phyloP scores from a whole-genome alignment of 2,329 filamentous ascomycete species.

The Hymenoscyphus albidus region DNA sequence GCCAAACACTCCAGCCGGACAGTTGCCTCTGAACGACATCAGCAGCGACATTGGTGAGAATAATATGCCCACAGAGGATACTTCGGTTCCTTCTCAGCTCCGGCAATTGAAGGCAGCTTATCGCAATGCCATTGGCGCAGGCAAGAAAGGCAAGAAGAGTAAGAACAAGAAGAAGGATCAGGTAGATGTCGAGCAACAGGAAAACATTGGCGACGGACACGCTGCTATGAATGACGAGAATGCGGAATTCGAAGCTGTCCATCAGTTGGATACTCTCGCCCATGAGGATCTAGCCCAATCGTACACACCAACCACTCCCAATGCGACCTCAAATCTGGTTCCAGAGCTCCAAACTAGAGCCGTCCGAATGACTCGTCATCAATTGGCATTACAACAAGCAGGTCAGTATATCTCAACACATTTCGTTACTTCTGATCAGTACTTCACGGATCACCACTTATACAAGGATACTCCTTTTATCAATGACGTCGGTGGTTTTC shows the following conservation, averaged over 20 bases:
- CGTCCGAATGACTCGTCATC: conserved; percentile 27
- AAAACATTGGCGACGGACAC: conserved; percentile 9
- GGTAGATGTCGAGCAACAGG: conserved; percentile 13
- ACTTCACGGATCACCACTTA: conserved; percentile 3
- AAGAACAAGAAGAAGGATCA: conserved; percentile 29
- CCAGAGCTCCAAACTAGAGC: conserved; percentile 10
- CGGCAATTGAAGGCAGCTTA: conserved; percentile 35
- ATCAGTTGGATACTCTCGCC: conserved; percentile 3
- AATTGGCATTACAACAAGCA: conserved; percentile 31
- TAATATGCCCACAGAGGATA: conserved; percentile 21
- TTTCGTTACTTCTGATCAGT: conserved; percentile 9
- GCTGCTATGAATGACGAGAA: conserved; percentile 10
- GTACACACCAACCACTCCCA: conserved; percentile 7
- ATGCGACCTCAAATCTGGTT: conserved; percentile 16
- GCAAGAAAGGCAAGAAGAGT: conserved; percentile 28
- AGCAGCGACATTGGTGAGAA: conserved; percentile 22
- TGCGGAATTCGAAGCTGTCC: conserved; percentile 6
- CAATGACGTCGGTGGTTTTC: conserved; percentile 16
- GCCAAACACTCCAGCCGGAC: conserved; percentile 18
- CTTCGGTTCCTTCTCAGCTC: conserved; percentile 26
- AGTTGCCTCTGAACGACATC: conserved; percentile 20
- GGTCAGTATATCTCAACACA: conserved; percentile 31
- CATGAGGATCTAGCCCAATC: conserved; percentile 7
- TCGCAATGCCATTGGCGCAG: conserved; percentile 30
- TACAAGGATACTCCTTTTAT: conserved; percentile 6